phyloP scores from a whole-genome alignment of 129 eudicot species.

The Deinandra increscens region DNA sequence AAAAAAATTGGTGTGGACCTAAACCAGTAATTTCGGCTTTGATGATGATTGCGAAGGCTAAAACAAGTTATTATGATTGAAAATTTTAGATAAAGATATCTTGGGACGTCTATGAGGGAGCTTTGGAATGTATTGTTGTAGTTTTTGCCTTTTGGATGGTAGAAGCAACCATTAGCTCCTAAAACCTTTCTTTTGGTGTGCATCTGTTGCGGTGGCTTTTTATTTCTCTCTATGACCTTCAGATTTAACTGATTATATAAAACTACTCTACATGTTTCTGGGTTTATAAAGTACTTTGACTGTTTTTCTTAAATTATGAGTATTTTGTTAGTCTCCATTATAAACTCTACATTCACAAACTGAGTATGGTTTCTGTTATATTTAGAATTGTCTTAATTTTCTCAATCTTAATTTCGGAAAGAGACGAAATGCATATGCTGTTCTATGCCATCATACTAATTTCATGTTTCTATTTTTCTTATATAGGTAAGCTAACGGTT shows the following conservation, averaged over 20 bases:
- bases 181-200: background rate
- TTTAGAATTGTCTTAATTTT: no score
- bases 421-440: no score
- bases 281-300: conserved; percentile 5
- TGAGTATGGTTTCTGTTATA: no score
- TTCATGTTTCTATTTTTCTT: no score
- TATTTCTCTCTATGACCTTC: background rate
- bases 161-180: background rate
- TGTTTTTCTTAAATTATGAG: background rate
- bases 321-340: no score
- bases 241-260: background rate
- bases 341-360: no score
- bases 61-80: background rate
- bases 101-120: background rate
- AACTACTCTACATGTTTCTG: background rate
- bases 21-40: background rate
- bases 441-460: no score
- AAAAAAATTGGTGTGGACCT: background rate
- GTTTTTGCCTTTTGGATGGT: conserved; percentile 6
- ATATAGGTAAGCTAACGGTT: no score
- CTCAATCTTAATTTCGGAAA: no score
- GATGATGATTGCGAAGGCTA: background rate
- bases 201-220: conserved; percentile 6
- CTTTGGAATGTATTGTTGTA: background rate
- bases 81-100: background rate